Base-by-base conservation (phyloP, 176 grass and related monocot genomes). In the Dactylis glomerata region DNA sequence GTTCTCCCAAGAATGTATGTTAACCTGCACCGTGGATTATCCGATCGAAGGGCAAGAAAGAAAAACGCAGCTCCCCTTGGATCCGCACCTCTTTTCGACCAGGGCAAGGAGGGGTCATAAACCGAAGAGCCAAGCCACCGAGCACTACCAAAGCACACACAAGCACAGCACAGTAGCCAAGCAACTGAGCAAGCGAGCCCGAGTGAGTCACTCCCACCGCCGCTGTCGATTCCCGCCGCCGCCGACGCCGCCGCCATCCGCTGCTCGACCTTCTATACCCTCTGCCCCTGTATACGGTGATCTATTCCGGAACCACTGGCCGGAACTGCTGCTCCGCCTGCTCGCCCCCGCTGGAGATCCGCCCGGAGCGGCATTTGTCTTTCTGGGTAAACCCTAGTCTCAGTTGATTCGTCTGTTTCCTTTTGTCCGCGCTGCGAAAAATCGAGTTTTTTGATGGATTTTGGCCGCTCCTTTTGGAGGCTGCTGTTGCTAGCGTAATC, bases 381-480 rank as follows among this genome's bases (percentile, higher is more conserved):
- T 31, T 73, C 73, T 64, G 7, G 88, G 84, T 86, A 90, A 89
- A 90, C 88, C 88, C 83, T 90, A 90, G 79, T 3, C 73, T 32
- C 88, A n/a, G 5, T 26, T 52, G 73, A 69, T 63, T 76, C 49
- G 22, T 45, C 51, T 50, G 27, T 51, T 15, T 31, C 50, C 3
- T 24, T n/a, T 45, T 10, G 64, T 42, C 16, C 2, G 49, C 24
- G 54, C 64, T n/a, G 73, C 64, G 54, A 64, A 82, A 86, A 82
- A 73, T 46, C 73, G 88, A 27, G 23, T 14, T 10, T 89, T 89
- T 89, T 49, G 50, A 28, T 5, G 59, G 61, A 41, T 19, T 27
- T 16, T 45, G 73, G 10, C 36, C 47, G 27, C 16, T 45, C 47
- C 38, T 57, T 70, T 31, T 16, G 22, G 22, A 8, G 64, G 28